Evolutionary conservation across 306 rosid genomes (phyloP).

Genomic region (Mucuna pruriens): DNA sequence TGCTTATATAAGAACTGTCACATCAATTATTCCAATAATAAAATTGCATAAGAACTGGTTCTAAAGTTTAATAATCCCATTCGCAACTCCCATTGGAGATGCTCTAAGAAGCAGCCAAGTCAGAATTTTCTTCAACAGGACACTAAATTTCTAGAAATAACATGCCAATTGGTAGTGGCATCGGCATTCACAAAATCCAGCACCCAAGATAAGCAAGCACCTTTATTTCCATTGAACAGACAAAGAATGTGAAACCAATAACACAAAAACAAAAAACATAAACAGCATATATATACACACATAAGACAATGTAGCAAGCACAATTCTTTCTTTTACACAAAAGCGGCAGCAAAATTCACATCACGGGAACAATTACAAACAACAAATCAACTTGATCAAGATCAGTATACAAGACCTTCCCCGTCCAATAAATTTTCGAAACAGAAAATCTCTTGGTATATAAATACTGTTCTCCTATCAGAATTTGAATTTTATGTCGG

Average conservation of each 20-base stretch:
- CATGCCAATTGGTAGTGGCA: not conserved
- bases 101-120: not conserved
- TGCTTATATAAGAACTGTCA: no score
- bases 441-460: not conserved
- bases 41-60: no score
- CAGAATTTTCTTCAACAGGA: not conserved
- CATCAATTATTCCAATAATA: no score
- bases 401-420: slow-evolving; percentile 14
- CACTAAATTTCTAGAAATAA: not conserved
- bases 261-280: not conserved
- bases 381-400: slow-evolving; percentile 26
- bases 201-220: not conserved
- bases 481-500: no score
- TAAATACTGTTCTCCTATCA: no score
- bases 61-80: no score
- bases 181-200: slow-evolving; percentile 16
- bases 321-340: not conserved
- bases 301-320: slow-evolving; percentile 11
- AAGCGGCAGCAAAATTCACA: slow-evolving; percentile 11
- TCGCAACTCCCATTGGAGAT: not conserved
- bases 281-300: not conserved
- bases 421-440: not conserved
- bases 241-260: not conserved
- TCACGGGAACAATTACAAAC: not conserved
- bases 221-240: not conserved